Conservation (phyloP, 2,329 filamentous ascomycete genomes). For the Xylogone sp. region DNA sequence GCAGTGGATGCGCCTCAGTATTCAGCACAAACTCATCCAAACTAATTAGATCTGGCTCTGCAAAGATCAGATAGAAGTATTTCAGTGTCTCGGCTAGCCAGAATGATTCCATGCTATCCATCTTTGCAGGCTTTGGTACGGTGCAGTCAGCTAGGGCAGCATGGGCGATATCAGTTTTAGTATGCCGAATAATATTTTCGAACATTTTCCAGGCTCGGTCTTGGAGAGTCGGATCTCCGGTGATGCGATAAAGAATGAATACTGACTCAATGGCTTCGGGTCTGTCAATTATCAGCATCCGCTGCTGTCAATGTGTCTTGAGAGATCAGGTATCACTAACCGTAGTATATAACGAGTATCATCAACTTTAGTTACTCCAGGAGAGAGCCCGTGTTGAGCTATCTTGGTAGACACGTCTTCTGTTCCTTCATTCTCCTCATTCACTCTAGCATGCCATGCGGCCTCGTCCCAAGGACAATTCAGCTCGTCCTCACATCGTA, state of each 20-base stretch:
- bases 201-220: slow-evolving; percentile 43
- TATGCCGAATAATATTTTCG: slow-evolving; percentile 34
- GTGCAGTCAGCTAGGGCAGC: slow-evolving; percentile 35
- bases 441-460: slow-evolving; percentile 1
- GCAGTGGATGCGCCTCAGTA: slow-evolving; percentile 28
- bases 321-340: neutral
- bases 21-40: slow-evolving; percentile 61
- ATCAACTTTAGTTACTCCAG: slow-evolving; percentile 4
- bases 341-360: slow-evolving; percentile 5
- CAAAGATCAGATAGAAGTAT: slow-evolving; percentile 82
- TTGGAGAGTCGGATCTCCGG: slow-evolving; percentile 22
- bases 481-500: slow-evolving; percentile 2
- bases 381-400: neutral
- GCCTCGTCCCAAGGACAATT: slow-evolving; percentile 7
- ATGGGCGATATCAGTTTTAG: slow-evolving; percentile 35
- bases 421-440: neutral
- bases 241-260: slow-evolving; percentile 48
- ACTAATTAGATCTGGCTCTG: slow-evolving; percentile 55
- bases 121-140: slow-evolving; percentile 17
- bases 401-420: slow-evolving; percentile 1
- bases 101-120: slow-evolving; percentile 61
- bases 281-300: slow-evolving; percentile 21
- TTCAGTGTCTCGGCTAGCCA: slow-evolving; percentile 66
- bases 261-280: slow-evolving; percentile 64
- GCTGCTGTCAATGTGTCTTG: neutral